Evolutionary conservation across 2,329 filamentous ascomycete species (phyloP), one percentile per base, ranked within the genome.

Genomic region (Aspergillus pseudotamarii): DNA sequence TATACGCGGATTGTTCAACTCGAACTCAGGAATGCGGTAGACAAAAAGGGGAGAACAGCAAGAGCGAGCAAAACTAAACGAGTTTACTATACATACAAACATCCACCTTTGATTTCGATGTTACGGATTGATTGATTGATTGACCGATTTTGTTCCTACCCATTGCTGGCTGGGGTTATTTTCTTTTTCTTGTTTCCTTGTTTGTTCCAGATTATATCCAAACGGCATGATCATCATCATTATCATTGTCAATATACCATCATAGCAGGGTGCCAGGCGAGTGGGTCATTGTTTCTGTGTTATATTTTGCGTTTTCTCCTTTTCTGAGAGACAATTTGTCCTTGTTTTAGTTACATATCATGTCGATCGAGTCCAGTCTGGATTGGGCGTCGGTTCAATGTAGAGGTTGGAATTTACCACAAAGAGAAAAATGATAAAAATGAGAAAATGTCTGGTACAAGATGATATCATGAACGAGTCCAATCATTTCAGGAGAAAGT

Each of bases 231-330:
- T 63, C 64, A 50, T 62, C 48, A 61, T 67, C 58, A 66, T 68
- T 66, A 66, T 67, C 64, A 68, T 68, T 65, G 65, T 67, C 66
- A 64, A 68, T 70, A 71, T 71, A 71, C 69, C 69, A 71, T 68
- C 69, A 70, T 71, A 71, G 69, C 69, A 71, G 67, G 69, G 69
- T 67, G 69, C 69, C 61, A 66, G 69, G 69, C 69, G 69, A 71
- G 68, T 67, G 63, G 66, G 68, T 68, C 62, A 60, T 54, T 62
- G 60, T 68, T 56, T 66, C 61, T 64, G 58, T 63, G 50, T 56
- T 41, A 59, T 57, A 59, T 55, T 58, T 64, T 53, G 58, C 32
- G n/a, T 60, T 64, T 43, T 41, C 57, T 64, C 61, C 62, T 63
- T 66, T 46, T 23, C 34, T 28, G 57, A 58, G 53, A 59, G 60